Percentiles rank a stretch among this genome's conserved stretches.
Conservation (phyloP, 164 flowering plant species). For the Magnolia changhungtana region DNA sequence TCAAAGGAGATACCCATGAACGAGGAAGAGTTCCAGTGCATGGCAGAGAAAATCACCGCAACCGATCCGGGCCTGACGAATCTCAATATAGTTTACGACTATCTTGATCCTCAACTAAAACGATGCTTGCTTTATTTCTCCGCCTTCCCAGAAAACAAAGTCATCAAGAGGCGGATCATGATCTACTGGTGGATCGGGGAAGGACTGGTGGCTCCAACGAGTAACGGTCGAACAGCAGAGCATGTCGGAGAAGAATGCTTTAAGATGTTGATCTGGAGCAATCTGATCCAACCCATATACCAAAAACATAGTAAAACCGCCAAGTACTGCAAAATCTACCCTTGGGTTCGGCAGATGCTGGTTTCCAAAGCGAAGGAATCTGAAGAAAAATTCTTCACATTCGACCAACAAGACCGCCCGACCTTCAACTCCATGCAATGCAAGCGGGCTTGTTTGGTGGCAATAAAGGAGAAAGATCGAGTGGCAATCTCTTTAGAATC, state of each 20-base stretch:
- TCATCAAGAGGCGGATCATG: slow-evolving; percentile 29
- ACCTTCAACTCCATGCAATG: not conserved
- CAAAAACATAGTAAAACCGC: not conserved
- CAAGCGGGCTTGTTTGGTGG: too few relatives aligned
- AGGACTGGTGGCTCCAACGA: slow-evolving; percentile 10
- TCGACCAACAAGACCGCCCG: not conserved
- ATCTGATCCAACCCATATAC: slow-evolving; percentile 24
- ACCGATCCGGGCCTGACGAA: not conserved
- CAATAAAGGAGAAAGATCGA: not conserved
- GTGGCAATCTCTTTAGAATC: not conserved
- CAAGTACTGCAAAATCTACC: too few relatives aligned
- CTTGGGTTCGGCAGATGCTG: too few relatives aligned
- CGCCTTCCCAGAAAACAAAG: slow-evolving; percentile 27
- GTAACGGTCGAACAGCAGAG: slow-evolving; percentile 8
- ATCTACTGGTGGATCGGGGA: slow-evolving; percentile 50
- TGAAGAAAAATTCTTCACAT: slow-evolving; percentile 10
- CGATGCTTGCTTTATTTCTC: slow-evolving; percentile 35
- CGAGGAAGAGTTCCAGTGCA: not conserved
- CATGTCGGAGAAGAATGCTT: slow-evolving; percentile 14
- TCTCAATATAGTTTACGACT: not conserved
- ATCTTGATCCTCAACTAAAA: slow-evolving; percentile 7
- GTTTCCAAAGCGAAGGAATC: slow-evolving; percentile 8
- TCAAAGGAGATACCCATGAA: not conserved
- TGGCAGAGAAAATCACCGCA: not conserved
- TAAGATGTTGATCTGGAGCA: slow-evolving; percentile 2